Evolutionary conservation across 169 alveolate genomes (phyloP), one percentile per base, ranked within the genome.

Genomic region (Eimeria maxima): DNA sequence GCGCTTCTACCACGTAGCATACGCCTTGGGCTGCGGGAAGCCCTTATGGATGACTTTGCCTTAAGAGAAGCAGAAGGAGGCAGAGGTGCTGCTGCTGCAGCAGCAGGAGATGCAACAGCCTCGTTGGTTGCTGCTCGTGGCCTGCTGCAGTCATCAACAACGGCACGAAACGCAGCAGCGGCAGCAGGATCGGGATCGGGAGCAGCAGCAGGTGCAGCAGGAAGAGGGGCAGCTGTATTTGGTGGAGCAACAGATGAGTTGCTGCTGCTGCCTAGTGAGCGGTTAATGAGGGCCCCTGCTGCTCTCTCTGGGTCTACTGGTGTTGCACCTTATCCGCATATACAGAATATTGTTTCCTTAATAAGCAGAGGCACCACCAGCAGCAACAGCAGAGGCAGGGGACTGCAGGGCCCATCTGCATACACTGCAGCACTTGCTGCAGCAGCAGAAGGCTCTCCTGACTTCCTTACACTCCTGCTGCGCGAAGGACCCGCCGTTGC

Each of bases 261-360:
- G 90, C 90, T 81, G 65, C 90, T 81, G 90, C 90, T 81, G 90
- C 90, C 90, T 14, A 81, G 90, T 33, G 90, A 81, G 73, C 33
- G 90, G 8, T 53, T 81, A 50, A 33, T 81, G 90, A 0, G 90
- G 73, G 90, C 73, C 29, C 90, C 90, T 6, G 90, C 90, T n/a
- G 33, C 90, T 18, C 73, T 81, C 14, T 50, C 90, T 22, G 90
- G 71, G 0, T 45, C 42, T n/a, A 22, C 90, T n/a, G 90, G 73
- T 29, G 10, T 50, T 4, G 45, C 90, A 7, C 11, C 71, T 16
- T 29, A 18, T 38, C 10, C 90, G 5, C 8, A 22, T 4, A 47
- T 81, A 0, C 69, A 69, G 27, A 24, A 71, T 18, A 22, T 81
- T 50, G 90, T 81, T 20, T 22, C 90, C 14, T 50, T 81, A 45